phyloP scores from a whole-genome alignment of 345 rosid species.

The Cardamine chenopodiifolia region DNA sequence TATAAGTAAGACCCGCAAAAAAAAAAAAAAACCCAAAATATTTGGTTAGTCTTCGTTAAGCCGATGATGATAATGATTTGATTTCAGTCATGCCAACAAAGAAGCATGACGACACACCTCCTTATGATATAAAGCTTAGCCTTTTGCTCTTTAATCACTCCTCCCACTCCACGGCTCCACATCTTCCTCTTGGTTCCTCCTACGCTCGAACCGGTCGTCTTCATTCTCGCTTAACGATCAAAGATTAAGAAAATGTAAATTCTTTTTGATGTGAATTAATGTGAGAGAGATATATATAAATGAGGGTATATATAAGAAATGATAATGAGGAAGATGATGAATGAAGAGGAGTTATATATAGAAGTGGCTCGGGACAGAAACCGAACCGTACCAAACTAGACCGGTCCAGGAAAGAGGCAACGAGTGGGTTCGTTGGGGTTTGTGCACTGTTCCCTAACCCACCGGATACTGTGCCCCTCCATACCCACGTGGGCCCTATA shows the following conservation, averaged over 20 bases:
- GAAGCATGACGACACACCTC: conserved; percentile 86
- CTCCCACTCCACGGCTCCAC: conserved; percentile 68
- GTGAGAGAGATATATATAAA: background rate
- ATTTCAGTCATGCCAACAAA: conserved; percentile 74
- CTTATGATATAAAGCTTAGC: conserved; percentile 81
- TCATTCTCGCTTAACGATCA: conserved; percentile 45
- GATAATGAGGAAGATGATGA: conserved; percentile 30
- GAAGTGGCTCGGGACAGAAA: conserved; percentile 49
- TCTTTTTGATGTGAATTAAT: background rate
- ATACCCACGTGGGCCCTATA: conserved; percentile 37
- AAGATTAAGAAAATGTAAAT: background rate
- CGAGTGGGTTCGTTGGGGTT: conserved; percentile 67
- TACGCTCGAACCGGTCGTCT: conserved; percentile 52
- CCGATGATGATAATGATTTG: conserved; percentile 11
- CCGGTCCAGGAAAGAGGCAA: conserved; percentile 63
- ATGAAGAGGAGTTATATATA: conserved; percentile 41
- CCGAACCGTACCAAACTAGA: conserved; percentile 41
- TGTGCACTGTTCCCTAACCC: conserved; percentile 69
- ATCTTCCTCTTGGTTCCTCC: conserved; percentile 73
- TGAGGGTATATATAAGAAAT: conserved; percentile 12
- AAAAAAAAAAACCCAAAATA: background rate
- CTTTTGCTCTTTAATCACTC: conserved; percentile 76
- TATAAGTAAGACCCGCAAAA: conserved; percentile 24
- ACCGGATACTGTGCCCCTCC: conserved; percentile 55
- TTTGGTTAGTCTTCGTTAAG: conserved; percentile 31